phyloP scores from a whole-genome alignment of 2,329 filamentous ascomycete species.

The Fragosphaeria purpurea region DNA sequence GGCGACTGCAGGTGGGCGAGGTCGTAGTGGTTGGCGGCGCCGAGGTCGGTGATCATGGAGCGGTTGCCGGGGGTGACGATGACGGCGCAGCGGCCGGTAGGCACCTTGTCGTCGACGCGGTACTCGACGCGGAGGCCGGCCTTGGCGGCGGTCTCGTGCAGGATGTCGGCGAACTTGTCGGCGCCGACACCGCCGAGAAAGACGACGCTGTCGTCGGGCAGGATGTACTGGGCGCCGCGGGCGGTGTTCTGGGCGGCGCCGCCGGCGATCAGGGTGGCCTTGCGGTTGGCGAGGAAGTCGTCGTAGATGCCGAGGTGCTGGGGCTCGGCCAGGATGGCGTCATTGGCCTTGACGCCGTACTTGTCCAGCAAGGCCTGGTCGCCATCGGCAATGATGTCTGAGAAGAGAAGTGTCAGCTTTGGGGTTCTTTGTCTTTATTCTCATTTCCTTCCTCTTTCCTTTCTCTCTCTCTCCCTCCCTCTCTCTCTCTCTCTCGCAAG shows the following conservation, averaged over 20 bases:
- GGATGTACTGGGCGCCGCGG: constrained; percentile 91
- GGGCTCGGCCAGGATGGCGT: constrained; percentile 91
- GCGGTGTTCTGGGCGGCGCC: constrained; percentile 97
- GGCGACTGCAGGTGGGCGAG: constrained; percentile 84
- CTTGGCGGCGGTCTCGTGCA: constrained; percentile 74
- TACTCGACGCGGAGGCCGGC: constrained; percentile 92
- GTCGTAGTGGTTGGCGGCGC: constrained; percentile 94
- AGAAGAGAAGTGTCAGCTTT: not conserved
- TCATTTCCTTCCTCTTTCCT: no score
- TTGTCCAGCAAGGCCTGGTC: constrained; percentile 79
- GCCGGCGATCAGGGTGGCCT: constrained; percentile 89
- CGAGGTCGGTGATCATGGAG: constrained; percentile 88
- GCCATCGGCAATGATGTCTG: constrained; percentile 85
- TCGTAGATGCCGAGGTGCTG: constrained; percentile 87
- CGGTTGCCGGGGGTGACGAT: constrained; percentile 96
- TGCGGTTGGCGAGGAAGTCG: constrained; percentile 83
- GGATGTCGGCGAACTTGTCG: constrained; percentile 88
- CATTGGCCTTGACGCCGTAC: constrained; percentile 90
- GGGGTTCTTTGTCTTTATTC: no score
- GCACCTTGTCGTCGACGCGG: constrained; percentile 72
- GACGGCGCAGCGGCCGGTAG: constrained; percentile 90
- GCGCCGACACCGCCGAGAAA: constrained; percentile 91
- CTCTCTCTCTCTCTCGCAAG: no score
- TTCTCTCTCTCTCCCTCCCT: no score
- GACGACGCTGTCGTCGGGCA: constrained; percentile 78